Evolutionary conservation across 2,329 filamentous ascomycete species (phyloP), one percentile per base, ranked within the genome.

Genomic region (Aspergillus pseudotamarii): DNA sequence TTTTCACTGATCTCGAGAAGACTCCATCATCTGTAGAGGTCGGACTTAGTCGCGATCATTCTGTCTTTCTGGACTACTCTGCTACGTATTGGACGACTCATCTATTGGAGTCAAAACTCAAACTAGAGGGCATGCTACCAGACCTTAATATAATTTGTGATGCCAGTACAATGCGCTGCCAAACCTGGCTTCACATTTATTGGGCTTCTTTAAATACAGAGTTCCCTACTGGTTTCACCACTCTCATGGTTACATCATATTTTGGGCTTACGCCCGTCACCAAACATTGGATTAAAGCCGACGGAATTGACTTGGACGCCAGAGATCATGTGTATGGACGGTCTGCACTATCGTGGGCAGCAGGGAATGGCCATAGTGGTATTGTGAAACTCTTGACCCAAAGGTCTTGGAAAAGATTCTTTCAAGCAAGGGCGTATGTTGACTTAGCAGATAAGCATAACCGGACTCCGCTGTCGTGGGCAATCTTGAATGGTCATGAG

Each of bases 221-320:
- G 16, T 19, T 55, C 9, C 58, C 48, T 4, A n/a, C 12, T 12
- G 34, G 12, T 11, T 55, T 46, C 26, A 60, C 48, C 11, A 34
- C 16, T 32, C 50, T 56, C 9, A 60, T 60, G 51, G 19, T 60
- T 30, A 26, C 58, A 11, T 56, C 58, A 10, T 60, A 60, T 50
- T 60, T 60, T 30, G 50, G 58, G 23, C 50, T 60, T 19, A 36
- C 9, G 14, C 8, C 38, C 5, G 30, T 56, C 6, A 34, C n/a
- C 30, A 34, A 48, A n/a, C 16, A 23, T 16, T 38, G 45, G 11
- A 21, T 48, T 5, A 10, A 56, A 34, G 14, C 6, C 4, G 16
- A 23, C 3, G 21, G 28, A 6, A 38, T 32, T 56, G 50, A 36
- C 38, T 6, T 46, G 2, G 16, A 60, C 8, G 14, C 51, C 23